phyloP scores from a whole-genome alignment of 208 protist genomes.

The Balamuthia mandrillaris region DNA sequence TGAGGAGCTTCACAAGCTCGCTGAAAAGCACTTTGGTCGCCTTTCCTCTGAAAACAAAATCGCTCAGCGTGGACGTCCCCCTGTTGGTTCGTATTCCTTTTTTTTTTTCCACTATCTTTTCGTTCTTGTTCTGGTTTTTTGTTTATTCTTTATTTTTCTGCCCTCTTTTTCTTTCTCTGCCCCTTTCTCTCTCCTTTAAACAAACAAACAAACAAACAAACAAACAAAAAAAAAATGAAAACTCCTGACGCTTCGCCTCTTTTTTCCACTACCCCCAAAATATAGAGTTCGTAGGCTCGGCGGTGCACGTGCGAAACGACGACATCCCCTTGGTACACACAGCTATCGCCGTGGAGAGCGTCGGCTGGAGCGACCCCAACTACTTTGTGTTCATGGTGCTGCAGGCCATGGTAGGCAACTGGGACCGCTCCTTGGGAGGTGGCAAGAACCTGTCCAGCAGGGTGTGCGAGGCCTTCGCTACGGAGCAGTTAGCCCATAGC shows the following conservation, averaged over 20 bases:
- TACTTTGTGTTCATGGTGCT: constrained; percentile 87
- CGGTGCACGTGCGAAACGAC: constrained; percentile 64
- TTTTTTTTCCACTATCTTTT: too few species aligned
- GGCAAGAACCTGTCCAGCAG: constrained; percentile 58
- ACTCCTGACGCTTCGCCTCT: too few species aligned
- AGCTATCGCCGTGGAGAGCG: constrained; percentile 70
- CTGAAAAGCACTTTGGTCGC: constrained; percentile 81
- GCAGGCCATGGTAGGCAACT: constrained; percentile 87
- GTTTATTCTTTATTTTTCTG: too few species aligned
- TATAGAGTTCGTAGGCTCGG: constrained; percentile 59
- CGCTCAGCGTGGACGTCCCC: constrained; percentile 55
- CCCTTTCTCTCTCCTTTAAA: too few species aligned
- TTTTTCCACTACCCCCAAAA: too few species aligned
- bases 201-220: too few species aligned
- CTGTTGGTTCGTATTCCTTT: too few species aligned
- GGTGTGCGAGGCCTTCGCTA: constrained; percentile 45
- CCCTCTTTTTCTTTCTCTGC: background rate
- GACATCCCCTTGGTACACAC: constrained; percentile 60
- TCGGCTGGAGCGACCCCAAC: constrained; percentile 83
- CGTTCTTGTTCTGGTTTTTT: too few species aligned
- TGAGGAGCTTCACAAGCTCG: constrained; percentile 83
- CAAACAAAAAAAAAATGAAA: background rate
- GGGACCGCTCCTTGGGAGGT: constrained; percentile 71
- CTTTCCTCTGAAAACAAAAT: constrained; percentile 64
- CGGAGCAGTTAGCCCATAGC: constrained; percentile 55